Evolutionary conservation across 768 basidiomycete genomes (phyloP).

Genomic region (Lactarius indigo): DNA sequence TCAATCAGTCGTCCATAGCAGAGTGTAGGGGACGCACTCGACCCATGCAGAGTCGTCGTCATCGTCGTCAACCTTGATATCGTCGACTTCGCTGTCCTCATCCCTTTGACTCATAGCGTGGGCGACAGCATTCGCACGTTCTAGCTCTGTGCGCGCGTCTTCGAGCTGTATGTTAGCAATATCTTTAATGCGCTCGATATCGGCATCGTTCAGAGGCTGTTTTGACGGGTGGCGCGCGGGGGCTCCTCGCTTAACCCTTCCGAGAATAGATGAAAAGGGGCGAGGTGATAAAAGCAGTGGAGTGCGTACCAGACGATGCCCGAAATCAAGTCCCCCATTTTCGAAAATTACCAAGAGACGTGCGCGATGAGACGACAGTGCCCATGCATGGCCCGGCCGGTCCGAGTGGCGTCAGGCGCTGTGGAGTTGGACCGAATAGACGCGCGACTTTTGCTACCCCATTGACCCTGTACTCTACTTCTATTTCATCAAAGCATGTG

Average conservation of each 20-base stretch:
- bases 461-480: too few species aligned
- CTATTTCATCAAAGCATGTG: too few species aligned
- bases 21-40: slow-evolving; percentile 60
- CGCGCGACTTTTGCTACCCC: too few species aligned
- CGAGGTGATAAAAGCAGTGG: neutral
- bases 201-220: slow-evolving; percentile 87
- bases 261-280: slow-evolving; percentile 16
- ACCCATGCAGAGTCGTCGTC: slow-evolving; percentile 65
- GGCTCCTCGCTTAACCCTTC: slow-evolving; percentile 77
- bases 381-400: too few species aligned
- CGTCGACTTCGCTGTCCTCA: slow-evolving; percentile 64
- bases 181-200: slow-evolving; percentile 84
- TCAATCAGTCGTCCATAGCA: slow-evolving; percentile 34
- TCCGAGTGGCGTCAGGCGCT: too few species aligned
- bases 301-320: slow-evolving; percentile 12
- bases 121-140: slow-evolving; percentile 75
- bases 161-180: slow-evolving; percentile 86
- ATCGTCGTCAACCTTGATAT: slow-evolving; percentile 43
- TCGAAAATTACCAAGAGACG: neutral
- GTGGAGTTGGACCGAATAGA: too few species aligned
- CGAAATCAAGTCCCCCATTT: slow-evolving; percentile 22
- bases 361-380: neutral
- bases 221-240: slow-evolving; percentile 72
- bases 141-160: slow-evolving; percentile 82
- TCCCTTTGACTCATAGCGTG: slow-evolving; percentile 64